Conservation (phyloP, 2,329 filamentous ascomycete species). For the Aspergillus pseudotamarii region DNA sequence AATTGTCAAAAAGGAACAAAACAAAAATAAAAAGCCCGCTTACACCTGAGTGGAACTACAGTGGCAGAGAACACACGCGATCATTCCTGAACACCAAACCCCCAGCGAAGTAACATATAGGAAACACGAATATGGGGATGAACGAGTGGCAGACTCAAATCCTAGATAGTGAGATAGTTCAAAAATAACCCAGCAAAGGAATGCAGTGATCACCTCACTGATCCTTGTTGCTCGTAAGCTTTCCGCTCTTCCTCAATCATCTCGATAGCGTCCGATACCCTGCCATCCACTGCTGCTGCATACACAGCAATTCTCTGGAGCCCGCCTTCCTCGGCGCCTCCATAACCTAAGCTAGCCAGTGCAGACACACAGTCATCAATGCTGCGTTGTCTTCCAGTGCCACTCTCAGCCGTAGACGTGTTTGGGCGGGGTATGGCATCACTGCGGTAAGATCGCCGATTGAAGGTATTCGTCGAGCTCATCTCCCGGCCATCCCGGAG, state of each 20-base stretch:
- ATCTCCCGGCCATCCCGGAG: conserved; percentile 15
- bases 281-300: conserved; percentile 47
- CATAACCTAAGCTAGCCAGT: conserved; percentile 47
- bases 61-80: background rate
- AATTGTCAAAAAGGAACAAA: background rate
- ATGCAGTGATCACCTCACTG: conserved; percentile 12
- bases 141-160: background rate
- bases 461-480: background rate
- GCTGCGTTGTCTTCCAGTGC: conserved; percentile 6
- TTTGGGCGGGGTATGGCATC: background rate
- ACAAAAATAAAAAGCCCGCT: background rate
- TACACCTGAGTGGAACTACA: background rate
- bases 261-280: conserved; percentile 50
- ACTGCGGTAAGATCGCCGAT: conserved; percentile 5
- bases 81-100: background rate
- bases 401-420: background rate
- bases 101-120: background rate
- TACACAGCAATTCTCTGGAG: conserved; percentile 45
- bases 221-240: conserved; percentile 38
- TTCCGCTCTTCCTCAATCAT: conserved; percentile 54
- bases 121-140: background rate
- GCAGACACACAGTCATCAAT: conserved; percentile 44
- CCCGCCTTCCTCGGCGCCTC: conserved; percentile 37
- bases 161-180: background rate
- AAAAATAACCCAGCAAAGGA: background rate